Conservation (phyloP, 2,329 filamentous ascomycete species). For the Nothopassalora personata region DNA sequence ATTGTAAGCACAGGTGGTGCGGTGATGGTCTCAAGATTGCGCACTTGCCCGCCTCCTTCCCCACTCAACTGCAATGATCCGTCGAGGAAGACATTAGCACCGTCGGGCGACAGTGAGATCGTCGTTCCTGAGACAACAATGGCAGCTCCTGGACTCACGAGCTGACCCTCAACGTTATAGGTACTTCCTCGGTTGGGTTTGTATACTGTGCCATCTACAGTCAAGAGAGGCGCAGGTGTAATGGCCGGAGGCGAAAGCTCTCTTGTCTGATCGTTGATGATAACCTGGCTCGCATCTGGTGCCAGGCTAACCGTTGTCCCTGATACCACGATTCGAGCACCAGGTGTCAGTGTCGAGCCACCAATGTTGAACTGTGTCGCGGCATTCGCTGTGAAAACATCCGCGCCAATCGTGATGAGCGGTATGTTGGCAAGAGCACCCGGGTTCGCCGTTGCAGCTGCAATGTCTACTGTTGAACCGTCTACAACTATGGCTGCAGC, state of each 20-base stretch:
- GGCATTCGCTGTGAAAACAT: constrained; percentile 40
- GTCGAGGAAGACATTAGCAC: constrained; percentile 37
- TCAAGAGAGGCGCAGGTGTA: constrained; percentile 30
- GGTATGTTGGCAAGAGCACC: constrained; percentile 24
- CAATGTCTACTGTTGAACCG: constrained; percentile 23
- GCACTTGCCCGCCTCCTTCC: constrained; percentile 2
- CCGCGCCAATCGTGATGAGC: constrained; percentile 38
- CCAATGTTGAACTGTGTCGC: constrained; percentile 43
- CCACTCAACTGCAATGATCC: constrained; percentile 19
- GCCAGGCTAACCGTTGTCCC: constrained; percentile 40
- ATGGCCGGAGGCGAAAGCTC: constrained; percentile 28
- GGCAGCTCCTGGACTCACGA: constrained; percentile 32
- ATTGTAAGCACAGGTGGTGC: constrained; percentile 29
- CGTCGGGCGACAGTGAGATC: constrained; percentile 37
- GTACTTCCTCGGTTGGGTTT: constrained; percentile 31
- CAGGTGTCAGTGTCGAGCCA: constrained; percentile 32
- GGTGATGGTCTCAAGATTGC: constrained; percentile 22
- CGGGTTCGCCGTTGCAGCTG: neutral
- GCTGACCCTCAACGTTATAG: constrained; percentile 20
- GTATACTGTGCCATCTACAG: constrained; percentile 28
- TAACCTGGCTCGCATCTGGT: constrained; percentile 35
- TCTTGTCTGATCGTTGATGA: constrained; percentile 37
- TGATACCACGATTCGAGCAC: constrained; percentile 36
- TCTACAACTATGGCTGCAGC: constrained; percentile 35
- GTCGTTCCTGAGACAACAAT: constrained; percentile 36